A percentile compares a stretch with the other conserved stretches of the same genome.
Conservation (phyloP, 805 yeast species). For the Nakazawaea ishiwadae region DNA sequence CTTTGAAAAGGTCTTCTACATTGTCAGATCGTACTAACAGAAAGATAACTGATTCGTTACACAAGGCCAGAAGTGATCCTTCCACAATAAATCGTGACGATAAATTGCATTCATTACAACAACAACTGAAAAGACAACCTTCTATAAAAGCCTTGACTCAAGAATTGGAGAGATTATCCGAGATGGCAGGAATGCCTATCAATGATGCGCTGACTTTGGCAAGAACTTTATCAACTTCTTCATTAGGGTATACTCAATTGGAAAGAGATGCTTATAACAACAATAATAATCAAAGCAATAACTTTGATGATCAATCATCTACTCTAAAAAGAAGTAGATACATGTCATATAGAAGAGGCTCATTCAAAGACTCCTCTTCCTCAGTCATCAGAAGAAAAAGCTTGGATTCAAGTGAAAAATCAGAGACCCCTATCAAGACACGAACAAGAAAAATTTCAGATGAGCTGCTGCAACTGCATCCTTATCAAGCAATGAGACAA, state of each 20-base stretch:
- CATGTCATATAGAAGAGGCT: constrained; percentile 43
- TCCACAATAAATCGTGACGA: not conserved
- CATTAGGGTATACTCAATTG: constrained; percentile 53
- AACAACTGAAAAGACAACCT: constrained; percentile 36
- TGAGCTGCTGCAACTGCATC: constrained; percentile 9
- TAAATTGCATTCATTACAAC: not conserved
- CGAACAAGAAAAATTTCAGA: constrained; percentile 14
- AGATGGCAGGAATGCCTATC: constrained; percentile 72
- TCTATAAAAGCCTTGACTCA: constrained; percentile 67
- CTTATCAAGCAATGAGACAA: constrained; percentile 7
- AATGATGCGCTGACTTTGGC: constrained; percentile 83
- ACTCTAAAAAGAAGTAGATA: constrained; percentile 40
- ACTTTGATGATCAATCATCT: constrained; percentile 9
- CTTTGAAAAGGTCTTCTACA: constrained; percentile 14
- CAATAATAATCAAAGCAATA: not conserved
- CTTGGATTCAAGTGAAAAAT: constrained; percentile 12
- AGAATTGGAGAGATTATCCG: constrained; percentile 71
- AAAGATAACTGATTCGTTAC: constrained; percentile 2
- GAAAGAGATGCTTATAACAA: constrained; percentile 38
- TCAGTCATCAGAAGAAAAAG: constrained; percentile 8
- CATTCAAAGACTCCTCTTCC: constrained; percentile 16
- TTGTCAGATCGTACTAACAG: constrained; percentile 11
- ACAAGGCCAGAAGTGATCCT: constrained; percentile 11
- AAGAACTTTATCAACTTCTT: constrained; percentile 67
- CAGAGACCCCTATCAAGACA: constrained; percentile 1